Base-by-base conservation (phyloP, 768 basidiomycete species). In the Hericium coralloides region DNA sequence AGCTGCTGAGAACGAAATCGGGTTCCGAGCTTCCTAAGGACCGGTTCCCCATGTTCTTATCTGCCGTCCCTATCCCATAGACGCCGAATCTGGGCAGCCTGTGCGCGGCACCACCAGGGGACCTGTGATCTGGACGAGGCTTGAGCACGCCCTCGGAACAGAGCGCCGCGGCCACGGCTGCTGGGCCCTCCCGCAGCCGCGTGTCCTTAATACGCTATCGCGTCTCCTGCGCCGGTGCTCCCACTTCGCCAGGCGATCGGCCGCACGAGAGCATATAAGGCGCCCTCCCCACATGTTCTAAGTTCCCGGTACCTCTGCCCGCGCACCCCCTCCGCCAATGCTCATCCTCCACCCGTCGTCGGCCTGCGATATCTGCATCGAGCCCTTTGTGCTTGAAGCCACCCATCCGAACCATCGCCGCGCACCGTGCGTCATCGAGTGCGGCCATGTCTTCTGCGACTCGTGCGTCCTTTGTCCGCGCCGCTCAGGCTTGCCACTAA, bases 351-450 rank as follows among this genome's bases (percentile, higher is more conserved):
- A 65, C 31, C 49, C 65, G 37, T 60, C 64, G 37, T 67, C 66
- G 4, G 58, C 66, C 31, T 67, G 66, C 58, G 66, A 67, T 52
- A 63, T 67, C 45, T 67, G 66, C 55, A 58, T 65, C 49, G 66
- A 67, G 58, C 52, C 57, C 18, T 67, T 62, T 53, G 41, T 58
- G 20, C 59, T 63, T 38, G 60, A 60, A 53, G 55, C 54, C 23
- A 59, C 58, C 5, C 17, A 60, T 10, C 54, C 59, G 20, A 31
- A 53, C 41, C 7, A 25, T 17, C 25, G 43, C 41, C 57, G 57
- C 49, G 58, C 51, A 39, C 64, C 64, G 10, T 67, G 63, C 52
- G 57, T 62, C 45, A 65, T 67, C 38, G 62, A 67, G 31, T 67
- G 66, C 48, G 66, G 66, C 17, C 59, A 65, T 57, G 60, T 64